Base-by-base conservation (phyloP, 495 filamentous ascomycete species). In the Apiosordaria backusii region DNA sequence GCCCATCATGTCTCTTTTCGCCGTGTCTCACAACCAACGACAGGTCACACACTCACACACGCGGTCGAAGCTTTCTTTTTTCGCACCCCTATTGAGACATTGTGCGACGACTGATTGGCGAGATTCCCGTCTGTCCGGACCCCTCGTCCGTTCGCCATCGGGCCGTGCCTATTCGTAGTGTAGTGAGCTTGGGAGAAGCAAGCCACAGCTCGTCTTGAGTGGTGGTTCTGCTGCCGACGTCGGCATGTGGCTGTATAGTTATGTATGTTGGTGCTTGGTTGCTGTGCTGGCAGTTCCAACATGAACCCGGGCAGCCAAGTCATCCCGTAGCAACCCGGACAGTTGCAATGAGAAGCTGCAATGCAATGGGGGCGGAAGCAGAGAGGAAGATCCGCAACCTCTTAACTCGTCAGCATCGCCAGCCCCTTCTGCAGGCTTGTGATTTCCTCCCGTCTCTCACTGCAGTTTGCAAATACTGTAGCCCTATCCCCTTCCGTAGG, bases 341-440 rank as follows among this genome's bases (percentile, higher is more conserved):
- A 55, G 52, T 55, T 22, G 52, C 22, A 55, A 21, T 55, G 52
- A 50, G 27, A 61, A 61, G 54, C 63, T 61, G 62, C 61, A 57
- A 64, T 67, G 66, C 61, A 59, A 13, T 15, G 40, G 40, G n/a
- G n/a, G 24, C 52, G 52, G 52, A 55, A 45, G 65, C 29, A 22
- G 60, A 66, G 53, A 25, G 61, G 22, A 26, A 53, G 58, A 53
- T 25, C n/a, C 27, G 26, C n/a, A 19, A 21, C 52, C 19, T 15
- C n/a, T 55, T n/a, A 23, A 55, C 52, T 5, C n/a, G 52, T 6
- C 52, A 19, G 52, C 52, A 4, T 21, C 50, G 13, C 19, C 50
- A 18, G 50, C 50, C 50, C 50, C 50, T 53, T 21, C 50, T 53
- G 50, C 50, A 53, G 4, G 27, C 27, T 18, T 55, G 10, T 5